phyloP scores from a whole-genome alignment of 1,284 basidiomycete species.

The Tremellales sp. region DNA sequence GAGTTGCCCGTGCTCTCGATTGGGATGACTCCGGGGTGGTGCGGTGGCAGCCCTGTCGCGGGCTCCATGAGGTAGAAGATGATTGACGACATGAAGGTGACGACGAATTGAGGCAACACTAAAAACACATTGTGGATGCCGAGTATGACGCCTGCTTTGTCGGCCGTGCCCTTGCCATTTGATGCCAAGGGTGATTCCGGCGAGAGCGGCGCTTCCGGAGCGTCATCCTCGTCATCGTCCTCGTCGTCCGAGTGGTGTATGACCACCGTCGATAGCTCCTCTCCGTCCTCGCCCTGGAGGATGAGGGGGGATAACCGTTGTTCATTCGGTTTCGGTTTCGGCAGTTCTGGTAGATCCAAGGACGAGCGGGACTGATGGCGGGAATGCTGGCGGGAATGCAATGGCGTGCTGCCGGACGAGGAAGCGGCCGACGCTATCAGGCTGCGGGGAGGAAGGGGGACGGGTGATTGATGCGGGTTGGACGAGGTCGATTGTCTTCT shows the following conservation, averaged over 20 bases:
- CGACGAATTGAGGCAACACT: conserved; percentile 60
- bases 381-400: conserved; percentile 13
- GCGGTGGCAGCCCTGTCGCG: conserved; percentile 25
- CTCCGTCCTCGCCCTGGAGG: conserved; percentile 12
- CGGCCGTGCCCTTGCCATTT: conserved; percentile 53
- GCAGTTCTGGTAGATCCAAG: conserved; percentile 1
- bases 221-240: conserved; percentile 1
- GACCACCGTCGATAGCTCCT: conserved; percentile 30
- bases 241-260: conserved; percentile 36
- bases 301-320: conserved; percentile 19
- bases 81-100: conserved; percentile 51
- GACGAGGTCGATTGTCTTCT: neutral
- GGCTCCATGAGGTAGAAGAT: conserved; percentile 53
- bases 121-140: conserved; percentile 90
- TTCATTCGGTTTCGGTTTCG: neutral
- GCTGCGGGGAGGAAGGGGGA: neutral
- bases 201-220: neutral
- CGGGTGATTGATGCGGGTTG: neutral
- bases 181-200: neutral
- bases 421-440: conserved; percentile 1
- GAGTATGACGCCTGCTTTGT: conserved; percentile 84
- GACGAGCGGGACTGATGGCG: conserved; percentile 4
- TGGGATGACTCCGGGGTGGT: conserved; percentile 23
- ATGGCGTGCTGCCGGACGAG: conserved; percentile 2
- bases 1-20: too few relatives aligned